These are phyloP conservation scores for Dictyostelium purpureum DNA, from an alignment of 78 protist species.

Conservation along the genomic window DNA sequence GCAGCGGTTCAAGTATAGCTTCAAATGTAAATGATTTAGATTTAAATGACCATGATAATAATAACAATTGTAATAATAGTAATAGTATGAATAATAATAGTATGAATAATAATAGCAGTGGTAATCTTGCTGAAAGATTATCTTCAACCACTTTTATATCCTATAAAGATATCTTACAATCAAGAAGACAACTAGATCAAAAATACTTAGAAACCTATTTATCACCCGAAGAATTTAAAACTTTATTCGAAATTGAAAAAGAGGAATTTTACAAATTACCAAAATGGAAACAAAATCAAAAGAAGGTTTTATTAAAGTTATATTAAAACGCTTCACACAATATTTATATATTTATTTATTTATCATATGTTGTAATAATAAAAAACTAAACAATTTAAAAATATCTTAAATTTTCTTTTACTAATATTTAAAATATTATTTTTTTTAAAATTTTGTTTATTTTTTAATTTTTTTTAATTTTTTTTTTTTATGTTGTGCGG, in stretches of 20 bases:
- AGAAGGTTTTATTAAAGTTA: conserved; percentile 58
- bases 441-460: too few relatives aligned
- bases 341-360: too few relatives aligned
- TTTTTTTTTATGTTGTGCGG: too few relatives aligned
- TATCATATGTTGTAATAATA: too few relatives aligned
- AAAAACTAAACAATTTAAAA: too few relatives aligned
- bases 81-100: not conserved
- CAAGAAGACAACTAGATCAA: too few relatives aligned
- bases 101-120: not conserved
- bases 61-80: not conserved
- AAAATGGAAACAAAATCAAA: conserved; percentile 79
- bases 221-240: conserved; percentile 64
- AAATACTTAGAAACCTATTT: conserved; percentile 71
- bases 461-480: too few relatives aligned
- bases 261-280: conserved; percentile 58
- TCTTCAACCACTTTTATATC: too few relatives aligned
- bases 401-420: too few relatives aligned
- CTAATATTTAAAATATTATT: too few relatives aligned
- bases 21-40: not conserved
- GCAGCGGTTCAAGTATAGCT: not conserved
- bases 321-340: too few relatives aligned
- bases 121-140: too few relatives aligned
- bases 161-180: not conserved
- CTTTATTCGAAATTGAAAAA: conserved; percentile 49
- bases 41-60: not conserved